A percentile compares a stretch with the other conserved stretches of the same genome.
phyloP scores from a whole-genome alignment of 257 asterid species.

The Ehretia macrophylla region DNA sequence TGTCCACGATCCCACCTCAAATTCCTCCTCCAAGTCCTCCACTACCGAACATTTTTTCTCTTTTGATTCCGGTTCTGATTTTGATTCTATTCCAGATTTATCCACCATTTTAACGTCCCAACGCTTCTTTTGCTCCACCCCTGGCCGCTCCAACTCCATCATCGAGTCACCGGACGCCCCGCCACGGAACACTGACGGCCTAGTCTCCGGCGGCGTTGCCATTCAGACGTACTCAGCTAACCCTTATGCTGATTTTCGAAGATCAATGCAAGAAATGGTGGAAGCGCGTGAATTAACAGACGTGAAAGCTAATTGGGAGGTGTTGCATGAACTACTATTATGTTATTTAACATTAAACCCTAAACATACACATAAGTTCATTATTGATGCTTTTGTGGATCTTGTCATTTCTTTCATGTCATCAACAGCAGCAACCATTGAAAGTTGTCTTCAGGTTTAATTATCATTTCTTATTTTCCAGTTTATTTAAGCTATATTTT shows the following conservation, averaged over 20 bases:
- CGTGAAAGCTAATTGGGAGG: constrained; percentile 47
- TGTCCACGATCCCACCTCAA: constrained; percentile 32
- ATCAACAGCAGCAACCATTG: constrained; percentile 5
- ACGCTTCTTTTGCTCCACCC: constrained; percentile 79
- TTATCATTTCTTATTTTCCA: not conserved
- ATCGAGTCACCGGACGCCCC: constrained; percentile 21
- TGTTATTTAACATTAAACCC: constrained; percentile 67
- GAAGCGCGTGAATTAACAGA: constrained; percentile 41
- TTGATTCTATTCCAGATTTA: constrained; percentile 46
- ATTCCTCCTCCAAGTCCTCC: constrained; percentile 3
- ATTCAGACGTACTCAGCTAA: constrained; percentile 59
- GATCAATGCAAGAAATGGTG: constrained; percentile 83
- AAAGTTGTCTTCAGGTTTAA: constrained; percentile 1
- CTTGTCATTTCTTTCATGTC: constrained; percentile 48
- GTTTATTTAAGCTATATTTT: not conserved
- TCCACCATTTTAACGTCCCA: constrained; percentile 62
- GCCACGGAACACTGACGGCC: constrained; percentile 2
- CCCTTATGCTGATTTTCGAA: constrained; percentile 59
- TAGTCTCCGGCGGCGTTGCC: constrained; percentile 53
- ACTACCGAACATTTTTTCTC: constrained; percentile 18
- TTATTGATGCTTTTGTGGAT: constrained; percentile 67
- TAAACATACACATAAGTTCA: constrained; percentile 60
- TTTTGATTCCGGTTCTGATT: constrained; percentile 30
- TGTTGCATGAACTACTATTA: constrained; percentile 60
- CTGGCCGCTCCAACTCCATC: constrained; percentile 77